These are phyloP conservation scores for Kluyveromyces wickerhamii DNA, from an alignment of 805 yeast species.

Conservation along the genomic window DNA sequence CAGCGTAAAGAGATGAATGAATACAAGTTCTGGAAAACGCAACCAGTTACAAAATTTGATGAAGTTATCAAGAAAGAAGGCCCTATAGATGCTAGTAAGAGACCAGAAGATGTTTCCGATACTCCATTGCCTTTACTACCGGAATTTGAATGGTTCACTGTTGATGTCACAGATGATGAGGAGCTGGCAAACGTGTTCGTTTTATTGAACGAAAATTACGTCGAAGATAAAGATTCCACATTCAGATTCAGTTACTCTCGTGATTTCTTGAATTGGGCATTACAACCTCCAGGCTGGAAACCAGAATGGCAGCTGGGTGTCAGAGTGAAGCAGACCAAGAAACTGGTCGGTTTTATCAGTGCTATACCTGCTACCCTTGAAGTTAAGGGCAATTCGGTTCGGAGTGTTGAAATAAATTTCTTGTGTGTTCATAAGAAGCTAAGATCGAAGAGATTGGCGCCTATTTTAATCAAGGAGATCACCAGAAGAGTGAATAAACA, in stretches of 20 bases:
- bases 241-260: constrained; percentile 85
- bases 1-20: constrained; percentile 74
- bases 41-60: constrained; percentile 80
- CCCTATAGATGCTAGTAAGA: constrained; percentile 63
- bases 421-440: constrained; percentile 90
- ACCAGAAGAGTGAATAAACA: constrained; percentile 83
- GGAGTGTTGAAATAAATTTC: constrained; percentile 86
- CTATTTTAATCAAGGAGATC: constrained; percentile 86
- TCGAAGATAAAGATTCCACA: constrained; percentile 87
- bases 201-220: constrained; percentile 80
- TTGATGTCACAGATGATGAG: constrained; percentile 49
- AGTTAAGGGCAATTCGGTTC: constrained; percentile 46
- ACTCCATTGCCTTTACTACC: constrained; percentile 59
- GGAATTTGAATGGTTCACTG: constrained; percentile 87
- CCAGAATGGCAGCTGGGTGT: constrained; percentile 92
- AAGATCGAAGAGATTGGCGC: constrained; percentile 89
- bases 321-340: constrained; percentile 65
- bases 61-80: constrained; percentile 65
- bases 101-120: constrained; percentile 63
- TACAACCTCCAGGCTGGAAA: constrained; percentile 89
- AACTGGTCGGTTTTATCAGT: constrained; percentile 84
- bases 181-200: constrained; percentile 73
- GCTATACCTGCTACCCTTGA: constrained; percentile 74
- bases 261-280: constrained; percentile 84
- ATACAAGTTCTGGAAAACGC: constrained; percentile 96